Evolutionary conservation across 306 rosid genomes (phyloP).

Genomic region (Psophocarpus tetragonolobus): DNA sequence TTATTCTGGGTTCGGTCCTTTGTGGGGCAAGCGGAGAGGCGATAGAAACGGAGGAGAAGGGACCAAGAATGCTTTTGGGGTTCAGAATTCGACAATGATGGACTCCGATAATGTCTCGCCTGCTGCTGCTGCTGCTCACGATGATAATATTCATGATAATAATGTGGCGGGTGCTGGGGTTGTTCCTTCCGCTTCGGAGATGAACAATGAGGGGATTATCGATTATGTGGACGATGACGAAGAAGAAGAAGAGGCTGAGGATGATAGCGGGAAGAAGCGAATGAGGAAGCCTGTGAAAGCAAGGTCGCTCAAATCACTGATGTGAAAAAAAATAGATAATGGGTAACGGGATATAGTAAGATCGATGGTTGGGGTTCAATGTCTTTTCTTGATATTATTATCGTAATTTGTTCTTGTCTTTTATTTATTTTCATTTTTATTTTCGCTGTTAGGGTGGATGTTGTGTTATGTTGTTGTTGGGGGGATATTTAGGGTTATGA

Average conservation of each 20-base stretch:
- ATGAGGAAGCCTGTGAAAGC: conserved; percentile 86
- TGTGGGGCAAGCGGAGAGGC: conserved; percentile 63
- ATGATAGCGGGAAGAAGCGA: conserved; percentile 51
- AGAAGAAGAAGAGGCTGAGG: conserved; percentile 48
- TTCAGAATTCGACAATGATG: neutral
- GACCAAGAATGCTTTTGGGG: neutral
- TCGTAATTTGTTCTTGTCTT: neutral
- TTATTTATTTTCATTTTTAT: conserved; percentile 17
- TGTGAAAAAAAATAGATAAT: conserved; percentile 41
- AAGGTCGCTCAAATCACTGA: conserved; percentile 80
- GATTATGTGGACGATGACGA: conserved; percentile 55
- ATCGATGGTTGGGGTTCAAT: conserved; percentile 37
- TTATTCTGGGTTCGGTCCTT: conserved; percentile 85
- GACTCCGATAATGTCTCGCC: neutral
- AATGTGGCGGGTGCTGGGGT: neutral
- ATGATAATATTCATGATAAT: neutral
- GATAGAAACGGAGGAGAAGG: conserved; percentile 41
- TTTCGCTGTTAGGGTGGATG: neutral
- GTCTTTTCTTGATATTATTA: conserved; percentile 20
- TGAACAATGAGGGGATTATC: conserved; percentile 38
- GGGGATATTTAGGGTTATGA: conserved; percentile 48
- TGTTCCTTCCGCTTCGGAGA: conserved; percentile 5
- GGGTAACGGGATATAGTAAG: conserved; percentile 8
- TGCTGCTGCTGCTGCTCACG: neutral
- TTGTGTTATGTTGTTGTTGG: neutral